A percentile compares a stretch with the other conserved stretches of the same genome.
Conservation (phyloP, 179 eudicot species). For the Sideroxylon spinosum region DNA sequence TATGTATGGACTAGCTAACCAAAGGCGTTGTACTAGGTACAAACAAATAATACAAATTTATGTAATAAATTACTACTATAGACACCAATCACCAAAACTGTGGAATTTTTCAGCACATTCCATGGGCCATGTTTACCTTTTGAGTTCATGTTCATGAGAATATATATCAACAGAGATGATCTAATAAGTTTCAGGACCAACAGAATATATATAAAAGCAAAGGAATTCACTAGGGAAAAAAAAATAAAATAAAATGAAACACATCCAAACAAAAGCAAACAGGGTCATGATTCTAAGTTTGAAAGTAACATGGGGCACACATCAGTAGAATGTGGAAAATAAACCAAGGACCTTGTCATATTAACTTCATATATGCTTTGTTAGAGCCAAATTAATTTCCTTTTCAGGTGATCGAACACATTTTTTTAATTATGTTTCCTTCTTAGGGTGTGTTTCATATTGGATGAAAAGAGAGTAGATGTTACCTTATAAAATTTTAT, state of each 20-base stretch:
- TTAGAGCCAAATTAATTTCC: no score
- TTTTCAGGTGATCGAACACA: no score
- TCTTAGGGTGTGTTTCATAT: no score
- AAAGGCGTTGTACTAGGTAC: no score
- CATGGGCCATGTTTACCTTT: background rate
- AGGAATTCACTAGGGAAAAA: background rate
- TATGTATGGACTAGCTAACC: no score
- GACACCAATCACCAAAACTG: background rate
- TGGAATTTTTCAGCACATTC: background rate
- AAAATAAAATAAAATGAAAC: background rate
- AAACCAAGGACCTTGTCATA: no score
- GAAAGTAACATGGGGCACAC: constrained; percentile 2
- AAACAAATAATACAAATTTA: background rate
- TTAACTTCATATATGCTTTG: no score
- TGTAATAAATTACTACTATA: background rate
- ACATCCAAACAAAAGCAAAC: background rate
- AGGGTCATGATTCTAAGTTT: background rate
- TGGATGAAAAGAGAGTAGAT: no score
- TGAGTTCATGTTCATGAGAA: background rate
- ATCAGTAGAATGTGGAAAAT: background rate
- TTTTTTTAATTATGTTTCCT: no score
- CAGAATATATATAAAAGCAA: background rate
- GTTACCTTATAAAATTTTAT: no score
- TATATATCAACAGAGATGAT: background rate
- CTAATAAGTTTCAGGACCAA: background rate